Evolutionary conservation across 2,329 filamentous ascomycete genomes (phyloP), one percentile per base, ranked within the genome.

Genomic region (Colletotrichum shisoi): DNA sequence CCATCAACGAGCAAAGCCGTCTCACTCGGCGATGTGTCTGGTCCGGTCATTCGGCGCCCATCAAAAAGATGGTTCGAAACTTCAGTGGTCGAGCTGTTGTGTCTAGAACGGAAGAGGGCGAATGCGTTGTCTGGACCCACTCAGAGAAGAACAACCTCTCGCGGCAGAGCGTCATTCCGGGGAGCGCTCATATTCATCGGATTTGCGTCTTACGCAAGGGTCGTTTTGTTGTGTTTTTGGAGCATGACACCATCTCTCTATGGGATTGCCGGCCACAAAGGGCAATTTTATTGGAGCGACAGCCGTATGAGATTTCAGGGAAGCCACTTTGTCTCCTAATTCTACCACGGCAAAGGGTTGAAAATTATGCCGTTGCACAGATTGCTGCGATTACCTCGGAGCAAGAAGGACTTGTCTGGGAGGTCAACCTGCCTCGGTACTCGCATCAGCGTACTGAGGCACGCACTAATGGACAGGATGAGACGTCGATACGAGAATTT

Each of bases 1-100:
- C 91, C 2, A 82, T 84, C 2, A 83, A 86, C 0, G 85, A 86
- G 49, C 82, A 84, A 49, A 80, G 80, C 48, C 87, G 91, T 1
- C 79, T 96, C 17, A 78, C 81, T 21, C 82, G 87, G 15, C 87
- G 85, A 69, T 85, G 87, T 2, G 84, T 89, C 1, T 96, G 93
- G 92, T 92, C 92, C 1, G 94, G 94, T 1, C 94, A 97, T 79
- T 91, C 90, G 17, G 85, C 85, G 17, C 84, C 92, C 0, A 88
- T 97, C 69, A 90, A 91, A 73, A 96, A 96, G 75, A 91, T 97
- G 67, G 90, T 96, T 52, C 89, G 93, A 68, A 96, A 94, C 73
- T 91, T 91, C 49, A 91, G 89, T 72, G 94, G 93, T 9, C 85
- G 88, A 70, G 90, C 92, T 4, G 82, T 97, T 49, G 88, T 96